phyloP scores from a whole-genome alignment of 768 basidiomycete genomes.

The Pisolithus sp. region DNA sequence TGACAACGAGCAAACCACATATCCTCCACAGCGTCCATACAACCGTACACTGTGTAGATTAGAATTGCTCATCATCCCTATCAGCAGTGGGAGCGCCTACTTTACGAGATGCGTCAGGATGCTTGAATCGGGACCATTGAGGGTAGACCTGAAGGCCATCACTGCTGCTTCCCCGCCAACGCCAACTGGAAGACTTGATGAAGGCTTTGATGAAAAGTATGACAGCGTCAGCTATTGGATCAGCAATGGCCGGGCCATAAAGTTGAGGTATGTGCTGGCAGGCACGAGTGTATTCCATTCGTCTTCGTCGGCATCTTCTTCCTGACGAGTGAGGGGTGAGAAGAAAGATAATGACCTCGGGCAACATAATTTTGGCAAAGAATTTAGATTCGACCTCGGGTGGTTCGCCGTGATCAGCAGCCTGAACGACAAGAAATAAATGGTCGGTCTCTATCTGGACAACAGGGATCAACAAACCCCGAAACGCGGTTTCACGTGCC shows the following conservation, averaged over 20 bases:
- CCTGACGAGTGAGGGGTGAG: slow-evolving; percentile 82
- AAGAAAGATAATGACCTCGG: slow-evolving; percentile 91
- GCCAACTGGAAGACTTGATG: slow-evolving; percentile 91
- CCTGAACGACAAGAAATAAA: too few species aligned
- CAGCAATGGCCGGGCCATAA: slow-evolving; percentile 86
- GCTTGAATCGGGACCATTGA: slow-evolving; percentile 88
- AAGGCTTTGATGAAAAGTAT: slow-evolving; percentile 98
- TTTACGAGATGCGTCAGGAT: slow-evolving; percentile 87
- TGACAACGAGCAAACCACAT: too few species aligned
- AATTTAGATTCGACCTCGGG: slow-evolving; percentile 84
- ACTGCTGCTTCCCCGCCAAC: slow-evolving; percentile 92
- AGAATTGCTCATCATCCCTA: slow-evolving; percentile 34
- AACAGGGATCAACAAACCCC: background rate
- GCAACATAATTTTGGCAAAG: slow-evolving; percentile 91
- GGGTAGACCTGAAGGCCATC: slow-evolving; percentile 97
- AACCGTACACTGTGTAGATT: too few species aligned
- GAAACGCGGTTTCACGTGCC: too few species aligned
- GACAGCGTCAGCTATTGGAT: slow-evolving; percentile 84
- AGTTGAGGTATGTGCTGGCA: slow-evolving; percentile 80
- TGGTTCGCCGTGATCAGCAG: slow-evolving; percentile 80
- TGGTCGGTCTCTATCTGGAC: slow-evolving; percentile 34
- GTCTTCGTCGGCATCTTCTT: slow-evolving; percentile 97
- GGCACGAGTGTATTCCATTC: slow-evolving; percentile 99
- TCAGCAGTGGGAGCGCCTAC: slow-evolving; percentile 48
- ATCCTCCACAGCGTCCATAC: too few species aligned